phyloP scores from a whole-genome alignment of 305 asterid genomes.

The Fraxinus sp. region DNA sequence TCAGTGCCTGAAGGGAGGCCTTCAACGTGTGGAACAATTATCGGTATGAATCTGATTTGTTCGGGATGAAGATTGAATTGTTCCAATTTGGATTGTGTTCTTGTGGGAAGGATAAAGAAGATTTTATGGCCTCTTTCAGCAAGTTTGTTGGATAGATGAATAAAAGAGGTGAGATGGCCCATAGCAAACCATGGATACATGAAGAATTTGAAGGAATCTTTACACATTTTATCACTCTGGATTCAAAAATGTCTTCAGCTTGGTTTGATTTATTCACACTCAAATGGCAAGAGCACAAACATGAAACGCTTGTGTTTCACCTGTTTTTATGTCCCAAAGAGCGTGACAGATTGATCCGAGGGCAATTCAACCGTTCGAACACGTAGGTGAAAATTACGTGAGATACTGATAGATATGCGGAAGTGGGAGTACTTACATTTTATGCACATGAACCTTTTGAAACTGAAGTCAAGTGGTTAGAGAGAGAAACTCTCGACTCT shows the following conservation, averaged over 20 bases:
- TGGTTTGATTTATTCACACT: neutral
- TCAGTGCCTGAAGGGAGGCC: constrained; percentile 43
- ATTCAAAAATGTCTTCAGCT: neutral
- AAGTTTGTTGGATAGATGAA: constrained; percentile 45
- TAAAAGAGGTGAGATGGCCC: constrained; percentile 48
- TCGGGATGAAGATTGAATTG: constrained; percentile 37
- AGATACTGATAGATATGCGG: too few relatives aligned
- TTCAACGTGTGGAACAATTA: constrained; percentile 40
- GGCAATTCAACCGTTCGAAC: too few relatives aligned
- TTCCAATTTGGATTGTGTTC: constrained; percentile 28
- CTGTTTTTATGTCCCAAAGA: neutral
- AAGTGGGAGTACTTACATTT: too few relatives aligned
- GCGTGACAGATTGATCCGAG: too few relatives aligned
- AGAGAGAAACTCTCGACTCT: too few relatives aligned
- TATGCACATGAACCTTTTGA: too few relatives aligned
- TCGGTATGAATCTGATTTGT: constrained; percentile 33
- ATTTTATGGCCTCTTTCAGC: constrained; percentile 53
- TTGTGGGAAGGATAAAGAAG: constrained; percentile 36
- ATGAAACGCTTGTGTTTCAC: neutral
- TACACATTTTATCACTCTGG: constrained; percentile 1
- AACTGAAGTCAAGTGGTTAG: too few relatives aligned
- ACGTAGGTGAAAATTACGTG: too few relatives aligned
- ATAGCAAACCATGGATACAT: constrained; percentile 58
- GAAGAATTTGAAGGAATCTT: constrained; percentile 21
- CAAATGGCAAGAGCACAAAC: neutral